A percentile compares a stretch with the other conserved stretches of the same genome.
These are phyloP conservation scores for Tuber umbilicatum DNA, from an alignment of 495 filamentous ascomycete species.

Conservation along the genomic window DNA sequence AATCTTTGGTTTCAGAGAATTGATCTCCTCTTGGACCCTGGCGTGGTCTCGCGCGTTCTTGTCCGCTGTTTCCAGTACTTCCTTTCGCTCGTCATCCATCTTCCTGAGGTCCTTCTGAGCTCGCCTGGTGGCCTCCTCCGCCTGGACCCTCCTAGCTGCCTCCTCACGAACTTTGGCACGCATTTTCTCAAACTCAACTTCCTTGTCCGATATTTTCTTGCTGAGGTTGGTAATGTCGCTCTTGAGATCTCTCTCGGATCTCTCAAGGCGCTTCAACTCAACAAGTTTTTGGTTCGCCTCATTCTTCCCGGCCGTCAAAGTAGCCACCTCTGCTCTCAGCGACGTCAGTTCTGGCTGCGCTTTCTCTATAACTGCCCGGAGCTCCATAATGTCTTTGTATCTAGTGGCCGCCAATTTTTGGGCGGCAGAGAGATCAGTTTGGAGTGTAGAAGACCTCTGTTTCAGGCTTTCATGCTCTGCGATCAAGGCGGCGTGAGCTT, in stretches of 20 bases:
- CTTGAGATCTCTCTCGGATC: slow-evolving; percentile 71
- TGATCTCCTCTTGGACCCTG: slow-evolving; percentile 62
- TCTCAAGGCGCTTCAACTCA: slow-evolving; percentile 68
- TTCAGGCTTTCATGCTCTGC: slow-evolving; percentile 71
- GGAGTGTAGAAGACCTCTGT: slow-evolving; percentile 58
- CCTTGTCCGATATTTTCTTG: slow-evolving; percentile 62
- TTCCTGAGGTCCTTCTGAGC: slow-evolving; percentile 67
- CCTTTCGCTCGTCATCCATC: slow-evolving; percentile 68
- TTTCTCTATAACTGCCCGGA: slow-evolving; percentile 71
- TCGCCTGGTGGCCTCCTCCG: slow-evolving; percentile 67
- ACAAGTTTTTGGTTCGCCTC: slow-evolving; percentile 60
- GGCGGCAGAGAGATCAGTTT: slow-evolving; percentile 78
- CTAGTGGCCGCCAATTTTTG: slow-evolving; percentile 76
- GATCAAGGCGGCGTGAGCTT: slow-evolving; percentile 54
- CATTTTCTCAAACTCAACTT: slow-evolving; percentile 66
- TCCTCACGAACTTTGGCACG: slow-evolving; percentile 71
- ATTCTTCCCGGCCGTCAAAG: slow-evolving; percentile 63
- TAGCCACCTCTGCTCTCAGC: slow-evolving; percentile 65
- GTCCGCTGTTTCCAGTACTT: slow-evolving; percentile 65
- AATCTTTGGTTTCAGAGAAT: slow-evolving; percentile 55
- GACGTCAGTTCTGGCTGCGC: slow-evolving; percentile 74
- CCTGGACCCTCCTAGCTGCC: slow-evolving; percentile 59
- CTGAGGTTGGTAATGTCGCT: slow-evolving; percentile 63
- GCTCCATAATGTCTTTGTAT: slow-evolving; percentile 79
- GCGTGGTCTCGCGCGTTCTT: slow-evolving; percentile 60